These are phyloP conservation scores for Paragyromitra xinjiangensis DNA, from an alignment of 495 filamentous ascomycete genomes.

Conservation along the genomic window DNA sequence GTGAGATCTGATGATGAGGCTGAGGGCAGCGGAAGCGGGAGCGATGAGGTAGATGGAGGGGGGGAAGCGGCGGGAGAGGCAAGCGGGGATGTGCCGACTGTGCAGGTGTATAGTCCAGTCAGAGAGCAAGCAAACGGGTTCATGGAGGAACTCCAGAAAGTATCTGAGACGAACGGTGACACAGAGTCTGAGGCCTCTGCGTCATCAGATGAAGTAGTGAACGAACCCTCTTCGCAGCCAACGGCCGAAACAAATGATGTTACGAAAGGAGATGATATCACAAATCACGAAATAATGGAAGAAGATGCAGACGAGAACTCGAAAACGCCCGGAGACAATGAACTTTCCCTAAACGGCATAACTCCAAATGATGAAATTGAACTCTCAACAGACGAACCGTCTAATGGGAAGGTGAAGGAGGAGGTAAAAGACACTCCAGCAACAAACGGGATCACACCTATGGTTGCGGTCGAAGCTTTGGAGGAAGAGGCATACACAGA, in stretches of 20 bases:
- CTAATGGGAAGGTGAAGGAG: constrained; percentile 13
- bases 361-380: constrained; percentile 6
- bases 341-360: constrained; percentile 1
- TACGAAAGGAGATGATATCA: constrained; percentile 26
- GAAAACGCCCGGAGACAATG: constrained; percentile 19
- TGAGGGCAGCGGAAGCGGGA: constrained; percentile 10
- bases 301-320: constrained; percentile 32
- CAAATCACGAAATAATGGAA: constrained; percentile 32
- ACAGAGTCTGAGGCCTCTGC: constrained; percentile 33
- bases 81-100: constrained; percentile 24
- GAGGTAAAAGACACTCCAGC: constrained; percentile 5
- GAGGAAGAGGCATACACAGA: constrained; percentile 50
- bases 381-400: not conserved
- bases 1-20: constrained; percentile 41
- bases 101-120: constrained; percentile 41
- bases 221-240: constrained; percentile 21
- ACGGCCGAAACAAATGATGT: constrained; percentile 15
- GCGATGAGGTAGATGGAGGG: constrained; percentile 8
- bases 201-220: constrained; percentile 32
- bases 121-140: constrained; percentile 29
- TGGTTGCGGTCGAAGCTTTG: constrained; percentile 15
- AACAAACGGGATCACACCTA: constrained; percentile 15
- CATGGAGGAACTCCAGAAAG: constrained; percentile 42
- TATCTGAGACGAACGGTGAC: constrained; percentile 47
- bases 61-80: not conserved